A percentile compares a stretch with the other conserved stretches of the same genome.
These are phyloP conservation scores for Collariella sp. DNA, from an alignment of 495 filamentous ascomycete species.

Conservation along the genomic window DNA sequence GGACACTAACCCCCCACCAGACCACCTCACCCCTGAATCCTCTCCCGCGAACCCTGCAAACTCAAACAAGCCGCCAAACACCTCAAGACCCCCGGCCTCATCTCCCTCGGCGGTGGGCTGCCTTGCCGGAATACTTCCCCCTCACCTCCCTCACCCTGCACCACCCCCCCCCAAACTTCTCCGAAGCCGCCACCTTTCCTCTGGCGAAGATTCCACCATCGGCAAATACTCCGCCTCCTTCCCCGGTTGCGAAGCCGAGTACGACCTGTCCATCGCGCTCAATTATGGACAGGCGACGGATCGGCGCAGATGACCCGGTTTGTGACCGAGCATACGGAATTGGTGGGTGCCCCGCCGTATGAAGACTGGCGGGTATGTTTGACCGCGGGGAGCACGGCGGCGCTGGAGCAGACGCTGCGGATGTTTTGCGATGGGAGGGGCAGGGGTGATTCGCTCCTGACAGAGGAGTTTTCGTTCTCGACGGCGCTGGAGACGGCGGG, in stretches of 20 bases:
- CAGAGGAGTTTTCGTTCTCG: slow-evolving; percentile 81
- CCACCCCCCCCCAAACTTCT: slow-evolving; percentile 50
- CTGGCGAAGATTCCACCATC: slow-evolving; percentile 48
- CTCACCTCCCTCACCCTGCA: slow-evolving; percentile 33
- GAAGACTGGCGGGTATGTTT: slow-evolving; percentile 72
- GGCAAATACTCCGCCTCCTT: slow-evolving; percentile 73
- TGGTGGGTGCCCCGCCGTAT: slow-evolving; percentile 65
- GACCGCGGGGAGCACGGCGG: slow-evolving; percentile 68
- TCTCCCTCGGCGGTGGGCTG: slow-evolving; percentile 87
- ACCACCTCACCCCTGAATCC: slow-evolving; percentile 50
- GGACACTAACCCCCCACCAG: slow-evolving; percentile 18
- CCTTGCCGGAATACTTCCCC: slow-evolving; percentile 87
- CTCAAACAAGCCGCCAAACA: slow-evolving; percentile 69
- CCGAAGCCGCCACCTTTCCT: slow-evolving; percentile 51
- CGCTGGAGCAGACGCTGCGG: slow-evolving; percentile 66
- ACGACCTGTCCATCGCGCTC: slow-evolving; percentile 70
- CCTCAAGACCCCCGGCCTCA: slow-evolving; percentile 63
- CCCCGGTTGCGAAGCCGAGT: slow-evolving; percentile 32
- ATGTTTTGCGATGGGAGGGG: slow-evolving; percentile 58
- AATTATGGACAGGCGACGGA: slow-evolving; percentile 88
- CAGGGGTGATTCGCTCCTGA: slow-evolving; percentile 62
- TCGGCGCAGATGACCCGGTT: slow-evolving; percentile 80
- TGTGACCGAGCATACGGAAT: slow-evolving; percentile 87
- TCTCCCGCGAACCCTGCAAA: slow-evolving; percentile 48
- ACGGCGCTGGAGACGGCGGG: slow-evolving; percentile 72